These are phyloP conservation scores for Aspergillus ustus DNA, from an alignment of 2,329 filamentous ascomycete genomes.

Conservation along the genomic window DNA sequence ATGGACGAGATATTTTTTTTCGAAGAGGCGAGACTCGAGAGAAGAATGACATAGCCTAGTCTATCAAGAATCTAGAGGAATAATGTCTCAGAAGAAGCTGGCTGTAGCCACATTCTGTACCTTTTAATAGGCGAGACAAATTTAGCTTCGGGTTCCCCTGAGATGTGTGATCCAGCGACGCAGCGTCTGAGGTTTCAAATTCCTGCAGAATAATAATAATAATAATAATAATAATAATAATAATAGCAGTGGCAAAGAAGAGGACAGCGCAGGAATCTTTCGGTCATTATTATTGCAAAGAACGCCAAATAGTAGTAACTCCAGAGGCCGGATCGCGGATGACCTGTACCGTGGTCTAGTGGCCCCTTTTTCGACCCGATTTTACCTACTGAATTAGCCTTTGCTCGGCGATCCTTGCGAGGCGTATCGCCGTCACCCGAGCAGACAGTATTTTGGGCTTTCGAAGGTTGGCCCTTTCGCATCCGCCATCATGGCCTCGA, in stretches of 20 bases:
- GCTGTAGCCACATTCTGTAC: conserved; percentile 7
- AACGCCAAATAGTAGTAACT: neutral
- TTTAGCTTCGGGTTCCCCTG: conserved; percentile 9
- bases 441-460: neutral
- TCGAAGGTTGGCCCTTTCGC: neutral
- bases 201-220: too few relatives aligned
- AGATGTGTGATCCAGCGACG: neutral
- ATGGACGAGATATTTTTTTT: neutral
- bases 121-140: conserved; percentile 16
- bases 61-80: neutral
- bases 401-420: neutral
- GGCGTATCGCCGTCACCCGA: neutral
- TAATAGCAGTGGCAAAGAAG: conserved; percentile 4
- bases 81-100: conserved; percentile 6
- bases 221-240: too few relatives aligned
- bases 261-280: conserved; percentile 4
- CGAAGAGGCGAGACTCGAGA: neutral
- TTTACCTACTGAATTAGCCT: conserved; percentile 1
- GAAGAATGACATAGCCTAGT: neutral
- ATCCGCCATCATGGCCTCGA: neutral
- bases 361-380: neutral
- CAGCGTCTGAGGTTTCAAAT: neutral
- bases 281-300: neutral
- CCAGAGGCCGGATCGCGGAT: neutral
- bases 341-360: neutral